phyloP scores from a whole-genome alignment of 805 yeast species.

The Candida stauntonica region DNA sequence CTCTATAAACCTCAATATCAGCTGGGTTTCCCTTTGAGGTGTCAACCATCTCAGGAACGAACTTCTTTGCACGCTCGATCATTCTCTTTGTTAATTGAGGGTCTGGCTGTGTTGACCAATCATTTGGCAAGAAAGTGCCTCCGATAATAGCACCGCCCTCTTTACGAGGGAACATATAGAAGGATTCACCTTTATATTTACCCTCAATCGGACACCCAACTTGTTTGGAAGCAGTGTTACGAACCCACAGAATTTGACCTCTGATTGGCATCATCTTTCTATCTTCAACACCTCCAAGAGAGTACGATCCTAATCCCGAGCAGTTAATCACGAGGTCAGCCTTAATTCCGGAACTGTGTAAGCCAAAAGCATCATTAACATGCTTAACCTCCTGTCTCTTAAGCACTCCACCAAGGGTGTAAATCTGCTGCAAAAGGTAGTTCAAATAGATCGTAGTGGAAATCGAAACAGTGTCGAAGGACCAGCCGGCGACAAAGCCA shows the following conservation, averaged over 20 bases:
- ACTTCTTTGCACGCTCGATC: slow-evolving; percentile 24
- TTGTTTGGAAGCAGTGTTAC: slow-evolving; percentile 25
- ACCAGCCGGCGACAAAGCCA: slow-evolving; percentile 38
- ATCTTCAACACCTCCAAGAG: slow-evolving; percentile 44
- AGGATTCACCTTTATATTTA: slow-evolving; percentile 37
- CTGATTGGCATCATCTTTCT: slow-evolving; percentile 44
- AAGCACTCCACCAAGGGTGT: slow-evolving; percentile 44
- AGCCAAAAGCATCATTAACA: slow-evolving; percentile 45
- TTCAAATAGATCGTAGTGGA: slow-evolving; percentile 54
- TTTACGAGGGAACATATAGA: slow-evolving; percentile 64
- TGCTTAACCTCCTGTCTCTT: slow-evolving; percentile 37
- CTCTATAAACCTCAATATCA: slow-evolving; percentile 42
- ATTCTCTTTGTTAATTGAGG: slow-evolving; percentile 44
- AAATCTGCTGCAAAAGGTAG: slow-evolving; percentile 44
- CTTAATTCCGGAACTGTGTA: slow-evolving; percentile 34
- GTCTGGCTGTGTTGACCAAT: slow-evolving; percentile 36
- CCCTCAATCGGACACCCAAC: slow-evolving; percentile 31
- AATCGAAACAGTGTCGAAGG: slow-evolving; percentile 52
- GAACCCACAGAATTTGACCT: slow-evolving; percentile 50
- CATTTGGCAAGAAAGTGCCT: slow-evolving; percentile 36
- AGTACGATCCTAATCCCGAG: slow-evolving; percentile 47
- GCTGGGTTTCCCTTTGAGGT: slow-evolving; percentile 27
- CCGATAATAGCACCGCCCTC: slow-evolving; percentile 74
- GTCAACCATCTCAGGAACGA: slow-evolving; percentile 28
- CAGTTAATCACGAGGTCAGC: slow-evolving; percentile 55